Conservation (phyloP, 2,329 filamentous ascomycete species). For the Pleurostoma richardsiae region DNA sequence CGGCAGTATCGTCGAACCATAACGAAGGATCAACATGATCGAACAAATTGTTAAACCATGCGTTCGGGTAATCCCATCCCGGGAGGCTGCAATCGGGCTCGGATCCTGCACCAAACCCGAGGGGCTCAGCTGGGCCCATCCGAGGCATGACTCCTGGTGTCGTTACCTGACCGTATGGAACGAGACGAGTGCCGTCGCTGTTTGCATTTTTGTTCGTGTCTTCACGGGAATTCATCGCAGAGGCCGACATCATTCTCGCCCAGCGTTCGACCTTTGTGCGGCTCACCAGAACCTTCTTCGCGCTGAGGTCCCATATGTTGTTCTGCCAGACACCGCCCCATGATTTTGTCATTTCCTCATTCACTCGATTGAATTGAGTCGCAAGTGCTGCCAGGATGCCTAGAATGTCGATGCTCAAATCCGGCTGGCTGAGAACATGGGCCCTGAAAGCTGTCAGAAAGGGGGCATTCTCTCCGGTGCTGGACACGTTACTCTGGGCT, state of each 20-base stretch:
- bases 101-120: constrained; percentile 2
- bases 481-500: too few species aligned
- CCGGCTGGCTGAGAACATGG: constrained; percentile 36
- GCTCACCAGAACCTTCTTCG: constrained; percentile 40
- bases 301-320: constrained; percentile 43
- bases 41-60: constrained; percentile 13
- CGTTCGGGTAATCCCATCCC: constrained; percentile 8
- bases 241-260: constrained; percentile 34
- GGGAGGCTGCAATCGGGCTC: constrained; percentile 1
- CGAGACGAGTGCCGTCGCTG: background rate
- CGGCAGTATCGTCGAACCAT: constrained; percentile 10
- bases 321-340: constrained; percentile 30
- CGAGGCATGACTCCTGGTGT: background rate
- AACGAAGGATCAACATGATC: constrained; percentile 11
- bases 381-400: constrained; percentile 35
- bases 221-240: background rate
- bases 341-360: constrained; percentile 24
- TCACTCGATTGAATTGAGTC: constrained; percentile 36
- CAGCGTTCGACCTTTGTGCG: constrained; percentile 40
- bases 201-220: background rate
- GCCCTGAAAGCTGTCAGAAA: constrained; percentile 24
- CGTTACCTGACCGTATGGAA: background rate
- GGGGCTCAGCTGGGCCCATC: constrained; percentile 1
- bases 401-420: constrained; percentile 37
- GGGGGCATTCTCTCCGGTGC: too few species aligned